A percentile compares a stretch with the other conserved stretches of the same genome.
These are phyloP conservation scores for Tricladium varicosporioides DNA, from an alignment of 2,329 filamentous ascomycete genomes.

Conservation along the genomic window DNA sequence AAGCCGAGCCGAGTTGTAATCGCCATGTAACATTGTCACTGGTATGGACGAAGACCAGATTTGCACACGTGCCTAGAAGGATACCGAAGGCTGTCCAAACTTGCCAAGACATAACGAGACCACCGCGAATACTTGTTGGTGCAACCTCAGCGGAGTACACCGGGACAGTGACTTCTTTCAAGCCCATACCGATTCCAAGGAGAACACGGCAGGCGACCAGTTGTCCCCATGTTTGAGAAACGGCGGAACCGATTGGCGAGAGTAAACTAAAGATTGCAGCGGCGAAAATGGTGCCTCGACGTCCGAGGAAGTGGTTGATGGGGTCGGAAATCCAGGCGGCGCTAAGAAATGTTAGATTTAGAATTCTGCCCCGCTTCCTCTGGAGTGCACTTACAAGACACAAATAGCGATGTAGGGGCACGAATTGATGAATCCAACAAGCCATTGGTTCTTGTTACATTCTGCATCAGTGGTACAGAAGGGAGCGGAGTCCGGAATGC, in stretches of 20 bases:
- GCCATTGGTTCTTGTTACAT: slow-evolving; percentile 37
- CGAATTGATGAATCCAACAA: slow-evolving; percentile 59
- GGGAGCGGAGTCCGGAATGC: slow-evolving; percentile 31
- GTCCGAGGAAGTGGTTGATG: slow-evolving; percentile 60
- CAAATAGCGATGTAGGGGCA: slow-evolving; percentile 49
- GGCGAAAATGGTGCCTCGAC: slow-evolving; percentile 71
- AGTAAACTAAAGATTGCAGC: slow-evolving; percentile 58
- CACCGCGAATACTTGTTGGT: slow-evolving; percentile 51
- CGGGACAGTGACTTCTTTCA: slow-evolving; percentile 48
- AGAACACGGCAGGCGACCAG: slow-evolving; percentile 53
- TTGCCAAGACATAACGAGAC: slow-evolving; percentile 83
- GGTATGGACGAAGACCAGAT: slow-evolving; percentile 45
- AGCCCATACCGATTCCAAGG: slow-evolving; percentile 59
- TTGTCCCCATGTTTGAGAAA: slow-evolving; percentile 57
- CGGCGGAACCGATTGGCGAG: slow-evolving; percentile 57
- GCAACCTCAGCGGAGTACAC: slow-evolving; percentile 54
- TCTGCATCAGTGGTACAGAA: slow-evolving; percentile 7
- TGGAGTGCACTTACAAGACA: slow-evolving; percentile 37
- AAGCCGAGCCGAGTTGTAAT: slow-evolving; percentile 62
- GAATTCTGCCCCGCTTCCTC: too few species aligned
- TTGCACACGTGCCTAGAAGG: slow-evolving; percentile 42
- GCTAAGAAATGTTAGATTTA: slow-evolving; percentile 37
- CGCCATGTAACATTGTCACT: slow-evolving; percentile 59
- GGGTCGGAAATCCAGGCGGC: slow-evolving; percentile 69
- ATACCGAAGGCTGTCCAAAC: slow-evolving; percentile 65